Evolutionary conservation across 257 asterid species (phyloP), one percentile per base, ranked within the genome.

Genomic region (Pogostemon cablin): DNA sequence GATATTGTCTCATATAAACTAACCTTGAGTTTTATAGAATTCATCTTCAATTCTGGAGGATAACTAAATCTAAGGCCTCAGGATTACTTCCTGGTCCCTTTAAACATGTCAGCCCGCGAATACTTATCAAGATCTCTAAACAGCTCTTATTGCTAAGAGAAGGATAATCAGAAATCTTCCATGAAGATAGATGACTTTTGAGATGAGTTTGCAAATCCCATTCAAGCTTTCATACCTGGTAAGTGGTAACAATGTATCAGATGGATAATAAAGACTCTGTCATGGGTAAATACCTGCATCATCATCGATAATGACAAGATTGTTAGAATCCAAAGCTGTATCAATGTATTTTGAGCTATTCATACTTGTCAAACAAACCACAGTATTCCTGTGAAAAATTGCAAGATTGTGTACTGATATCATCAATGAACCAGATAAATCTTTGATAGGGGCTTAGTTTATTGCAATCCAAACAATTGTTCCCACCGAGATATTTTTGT

Each of bases 401-500:
- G 75, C 39, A 25, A 76, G 75, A 56, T 41, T 44, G 55, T 2
- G 53, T 72, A 32, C 12, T 62, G n/a, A 80, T 68, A 73, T 52
- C 50, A 4, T 73, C 72, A 80, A 70, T 42, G n/a, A 41, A 71
- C 85, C 77, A 7, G 84, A 75, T 3, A 7, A 35, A 71, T 76
- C 78, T 48, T 71, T 74, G 17, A 82, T 37, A 4, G 15, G 84
- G 82, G 43, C 49, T 69, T 46, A 4, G 52, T 56, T 81, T 64
- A 61, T 83, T 80, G 87, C 83, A 69, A 83, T 81, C 83, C 83
- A 83, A 53, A 80, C 81, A n/a, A 77, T 69, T 11, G 84, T 83
- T 72, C 49, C 72, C 56, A 74, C 60, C 0, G 85, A 75, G n/a
- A 83, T 69, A 54, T 83, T 83, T 65, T 78, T 78, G 75, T 77